Base-by-base conservation (phyloP, 345 rosid genomes). In the Bruguiera gymnorhiza region DNA sequence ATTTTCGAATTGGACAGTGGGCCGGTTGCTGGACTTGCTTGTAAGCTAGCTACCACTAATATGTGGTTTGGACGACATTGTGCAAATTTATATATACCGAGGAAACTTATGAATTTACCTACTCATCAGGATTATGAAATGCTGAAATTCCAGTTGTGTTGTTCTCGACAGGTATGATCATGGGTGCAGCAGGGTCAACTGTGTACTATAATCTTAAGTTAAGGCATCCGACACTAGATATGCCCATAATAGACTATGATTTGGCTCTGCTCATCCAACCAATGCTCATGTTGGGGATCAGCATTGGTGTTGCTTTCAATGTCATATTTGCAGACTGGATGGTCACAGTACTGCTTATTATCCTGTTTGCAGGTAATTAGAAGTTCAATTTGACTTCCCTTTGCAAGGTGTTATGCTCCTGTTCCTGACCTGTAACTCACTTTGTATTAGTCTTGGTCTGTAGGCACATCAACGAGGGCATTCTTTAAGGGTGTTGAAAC, bases 391-490 rank as follows among this genome's bases (percentile, higher is more conserved):
- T n/a, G 23, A 26, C 30, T 43, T 19, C 16, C 32, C 10, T 69
- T 60, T 62, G 10, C 53, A n/a, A 11, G 24, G 18, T 43, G 13
- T 43, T 43, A 43, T 43, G 1, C 31, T 62, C 66, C 34, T 63
- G 64, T 37, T 61, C 50, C 26, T 29, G 56, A n/a, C 50, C 31
- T 29, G 56, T 31, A 3, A 29, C 6, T 21, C 23, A 23, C 60
- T 43, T 18, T 56, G 43, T 67, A 32, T 62, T 63, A 30, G 8
- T 57, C 24, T 30, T 70, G 76, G 58, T 70, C 55, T 80, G 68
- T 74, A 91, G 97, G 87, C 10, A 91, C 97, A 23, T 87, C 97
- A 32, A 83, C 89, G n/a, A 91, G 86, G 80, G 90, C 95, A 73
- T 91, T 87, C 82, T 68, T 89, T 31, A 91, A 89, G 72, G 97